Conservation (phyloP, 495 filamentous ascomycete genomes). For the Lindgomyces ingoldianus region DNA sequence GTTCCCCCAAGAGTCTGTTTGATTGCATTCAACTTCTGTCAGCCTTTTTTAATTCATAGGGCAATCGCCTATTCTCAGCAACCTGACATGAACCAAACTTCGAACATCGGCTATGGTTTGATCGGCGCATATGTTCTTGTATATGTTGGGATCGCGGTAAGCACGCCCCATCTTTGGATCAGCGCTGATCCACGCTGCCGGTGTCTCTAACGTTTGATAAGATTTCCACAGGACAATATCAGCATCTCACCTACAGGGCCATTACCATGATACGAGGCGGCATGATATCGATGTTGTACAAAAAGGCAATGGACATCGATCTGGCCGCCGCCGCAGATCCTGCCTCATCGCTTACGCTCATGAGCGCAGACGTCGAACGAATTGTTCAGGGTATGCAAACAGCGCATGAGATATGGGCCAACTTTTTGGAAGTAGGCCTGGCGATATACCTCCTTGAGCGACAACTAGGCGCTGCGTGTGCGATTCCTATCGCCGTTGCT, state of each 20-base stretch:
- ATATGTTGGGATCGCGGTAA: constrained; percentile 62
- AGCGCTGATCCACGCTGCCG: not conserved
- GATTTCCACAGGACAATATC: constrained; percentile 53
- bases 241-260: constrained; percentile 58
- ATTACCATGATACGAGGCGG: constrained; percentile 63
- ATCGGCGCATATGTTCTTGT: constrained; percentile 66
- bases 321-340: constrained; percentile 51
- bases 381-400: constrained; percentile 45
- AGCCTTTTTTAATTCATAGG: constrained; percentile 63
- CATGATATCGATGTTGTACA: constrained; percentile 60
- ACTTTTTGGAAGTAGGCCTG: constrained; percentile 58
- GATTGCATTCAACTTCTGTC: constrained; percentile 62
- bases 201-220: constrained; percentile 4
- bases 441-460: constrained; percentile 60
- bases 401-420: constrained; percentile 55
- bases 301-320: constrained; percentile 51
- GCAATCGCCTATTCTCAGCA: constrained; percentile 53
- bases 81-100: constrained; percentile 43
- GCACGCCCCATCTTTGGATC: not conserved
- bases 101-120: constrained; percentile 60
- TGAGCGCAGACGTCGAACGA: constrained; percentile 55
- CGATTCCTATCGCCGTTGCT: constrained; percentile 51
- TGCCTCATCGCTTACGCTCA: constrained; percentile 60
- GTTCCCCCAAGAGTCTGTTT: constrained; percentile 54
- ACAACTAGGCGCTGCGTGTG: constrained; percentile 58